Base-by-base conservation (phyloP, 768 basidiomycete genomes). In the Trametes maxima region DNA sequence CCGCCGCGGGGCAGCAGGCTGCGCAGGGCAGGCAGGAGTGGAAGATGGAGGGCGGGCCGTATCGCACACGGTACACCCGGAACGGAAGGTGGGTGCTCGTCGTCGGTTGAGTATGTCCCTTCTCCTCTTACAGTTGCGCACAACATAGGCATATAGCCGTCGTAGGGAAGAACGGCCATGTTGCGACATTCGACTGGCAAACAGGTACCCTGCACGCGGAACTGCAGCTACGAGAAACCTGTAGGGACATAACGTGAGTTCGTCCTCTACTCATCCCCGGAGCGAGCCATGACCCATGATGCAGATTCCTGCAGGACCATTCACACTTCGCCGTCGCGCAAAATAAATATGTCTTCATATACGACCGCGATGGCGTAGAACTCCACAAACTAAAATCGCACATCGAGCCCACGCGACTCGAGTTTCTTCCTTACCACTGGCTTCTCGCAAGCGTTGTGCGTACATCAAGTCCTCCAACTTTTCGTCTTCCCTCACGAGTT, bases 371-470 rank as follows among this genome's bases (percentile, higher is more conserved):
- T 66, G 96, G 97, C 21, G 89, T 97, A 14, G 97, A 98, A 72
- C 74, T 99, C 4, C 97, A 98, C 69, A 81, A 86, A 64, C 78
- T 95, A 14, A 89, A 89, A 70, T 78, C 85, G 0, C 92, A 94
- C 67, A 84, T 97, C 62, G 97, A 98, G 68, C 90, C 94, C 1
- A 93, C 92, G 5, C 80, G 89, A 60, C 82, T 99, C 40, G 93
- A 95, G 68, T 98, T 94, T 71, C 80, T 99, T 7, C 94, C 94
- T 0, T 98, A 95, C 67, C 97, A 99, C 71, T 99, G 93, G 89
- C 80, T 99, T 11, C 83, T 99, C 2, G 92, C 86, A 12, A 88
- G 85, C 62, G 80, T 94, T 16, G 94, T 95, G 70, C 58, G 90
- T 68, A 24, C n/a, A n/a, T n/a, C n/a, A n/a, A n/a, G n/a, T n/a